phyloP scores from a whole-genome alignment of 192 early-diverging fungal genomes.

The Backusella psychrophila region DNA sequence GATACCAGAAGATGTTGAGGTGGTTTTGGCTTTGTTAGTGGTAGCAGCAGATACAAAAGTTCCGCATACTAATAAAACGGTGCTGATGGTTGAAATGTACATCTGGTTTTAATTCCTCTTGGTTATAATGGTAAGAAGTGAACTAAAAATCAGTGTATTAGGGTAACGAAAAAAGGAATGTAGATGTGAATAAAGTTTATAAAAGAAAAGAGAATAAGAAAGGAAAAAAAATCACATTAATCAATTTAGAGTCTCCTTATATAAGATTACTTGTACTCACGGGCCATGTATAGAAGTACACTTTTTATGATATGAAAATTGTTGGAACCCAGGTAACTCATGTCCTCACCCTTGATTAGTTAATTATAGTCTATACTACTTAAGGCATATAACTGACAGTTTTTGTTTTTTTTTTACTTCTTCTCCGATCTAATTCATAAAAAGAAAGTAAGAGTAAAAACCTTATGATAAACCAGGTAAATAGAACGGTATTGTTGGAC shows the following conservation, averaged over 20 bases:
- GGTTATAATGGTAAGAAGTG: not conserved
- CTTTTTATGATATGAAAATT: not conserved
- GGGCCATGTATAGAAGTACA: not conserved
- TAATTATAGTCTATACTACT: not conserved
- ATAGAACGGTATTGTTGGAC: not conserved
- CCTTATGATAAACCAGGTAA: not conserved
- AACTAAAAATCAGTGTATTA: not conserved
- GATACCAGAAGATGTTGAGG: not conserved
- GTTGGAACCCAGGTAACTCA: slow-evolving; percentile 7
- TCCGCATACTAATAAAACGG: slow-evolving; percentile 7
- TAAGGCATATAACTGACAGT: not conserved
- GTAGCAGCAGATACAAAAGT: slow-evolving; percentile 11
- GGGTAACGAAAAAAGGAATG: not conserved
- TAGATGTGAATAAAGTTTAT: not conserved
- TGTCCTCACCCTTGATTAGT: not conserved
- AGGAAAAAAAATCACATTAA: not conserved
- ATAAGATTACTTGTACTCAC: not conserved
- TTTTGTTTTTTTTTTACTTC: not conserved
- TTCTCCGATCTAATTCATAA: slow-evolving; percentile 2
- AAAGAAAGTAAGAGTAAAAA: not conserved
- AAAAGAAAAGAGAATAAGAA: not conserved
- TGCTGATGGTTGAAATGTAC: slow-evolving; percentile 7
- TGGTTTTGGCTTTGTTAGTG: not conserved
- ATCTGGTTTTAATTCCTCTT: not conserved
- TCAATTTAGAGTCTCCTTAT: not conserved